Evolutionary conservation across 1,284 basidiomycete species (phyloP), one percentile per base, ranked within the genome.

Genomic region (Rhizoctonia solani): DNA sequence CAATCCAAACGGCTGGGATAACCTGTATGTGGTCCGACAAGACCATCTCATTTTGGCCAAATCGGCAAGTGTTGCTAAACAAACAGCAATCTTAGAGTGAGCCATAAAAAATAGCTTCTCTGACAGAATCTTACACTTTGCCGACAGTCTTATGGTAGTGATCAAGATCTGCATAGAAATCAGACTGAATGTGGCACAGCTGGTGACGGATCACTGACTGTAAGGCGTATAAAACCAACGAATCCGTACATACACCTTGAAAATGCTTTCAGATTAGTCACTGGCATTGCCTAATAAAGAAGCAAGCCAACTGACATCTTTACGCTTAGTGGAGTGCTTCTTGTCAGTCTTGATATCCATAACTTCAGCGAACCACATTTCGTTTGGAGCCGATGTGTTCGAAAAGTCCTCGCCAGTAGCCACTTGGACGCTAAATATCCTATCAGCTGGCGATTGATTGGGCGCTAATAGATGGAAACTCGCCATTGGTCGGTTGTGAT

Each of bases 171-270:
- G 37, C 16, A 39, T 39, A 39, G 16, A 39, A 39, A 39, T 39
- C 16, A 39, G 37, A 39, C 37, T 16, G 8, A 39, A 16, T 39
- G 8, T 39, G 11, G 41, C 16, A 32, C 14, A 30, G 9, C n/a
- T 1, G n/a, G n/a, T 27, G 3, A 6, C 11, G 27, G 13, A 16
- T 1, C 14, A 49, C 56, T 1, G 2, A 59, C 59, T 63, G 34
- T 11, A 39, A 9, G n/a, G 32, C 16, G 59, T 50, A 19, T 63
- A 63, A 34, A 52, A 63, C 59, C 59, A 59, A n/a, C 42, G n/a
- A 21, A 44, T 50, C 14, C 19, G 19, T 11, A 63, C 4, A 29
- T 27, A 52, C 2, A 63, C 2, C 59, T 52, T 13, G 4, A 21
- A 30, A n/a, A n/a, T n/a, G n/a, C n/a, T n/a, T n/a, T n/a, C n/a